phyloP scores from a whole-genome alignment of 2,329 filamentous ascomycete species.

The Erysiphe pisi region DNA sequence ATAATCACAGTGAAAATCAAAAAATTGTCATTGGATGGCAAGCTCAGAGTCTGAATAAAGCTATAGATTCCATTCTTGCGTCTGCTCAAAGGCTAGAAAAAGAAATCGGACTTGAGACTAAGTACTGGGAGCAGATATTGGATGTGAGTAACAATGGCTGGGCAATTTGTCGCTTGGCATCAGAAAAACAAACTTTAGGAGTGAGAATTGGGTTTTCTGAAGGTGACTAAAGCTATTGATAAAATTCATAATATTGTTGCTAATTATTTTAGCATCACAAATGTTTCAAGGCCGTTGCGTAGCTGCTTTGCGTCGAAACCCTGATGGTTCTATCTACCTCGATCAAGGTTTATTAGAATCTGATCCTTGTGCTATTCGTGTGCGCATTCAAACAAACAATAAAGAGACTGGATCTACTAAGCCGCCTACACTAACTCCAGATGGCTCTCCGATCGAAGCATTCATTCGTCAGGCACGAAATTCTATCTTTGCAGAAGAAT shows the following conservation, averaged over 20 bases:
- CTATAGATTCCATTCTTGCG: conserved; percentile 61
- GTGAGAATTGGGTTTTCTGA: conserved; percentile 87
- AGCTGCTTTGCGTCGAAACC: conserved; percentile 62
- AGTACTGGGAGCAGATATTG: conserved; percentile 81
- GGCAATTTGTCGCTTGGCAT: conserved; percentile 68
- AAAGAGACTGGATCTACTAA: conserved; percentile 48
- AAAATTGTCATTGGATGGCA: conserved; percentile 60
- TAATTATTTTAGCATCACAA: conserved; percentile 42
- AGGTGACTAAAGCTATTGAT: conserved; percentile 30
- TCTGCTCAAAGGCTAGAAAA: conserved; percentile 61
- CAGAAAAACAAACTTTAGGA: conserved; percentile 61
- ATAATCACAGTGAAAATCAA: conserved; percentile 47
- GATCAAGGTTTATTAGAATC: conserved; percentile 47
- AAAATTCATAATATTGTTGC: conserved; percentile 28
- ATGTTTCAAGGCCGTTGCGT: conserved; percentile 61
- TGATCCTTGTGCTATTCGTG: conserved; percentile 51
- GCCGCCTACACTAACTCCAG: conserved; percentile 45
- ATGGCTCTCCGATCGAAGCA: conserved; percentile 52
- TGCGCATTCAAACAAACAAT: conserved; percentile 52
- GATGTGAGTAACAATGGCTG: conserved; percentile 74
- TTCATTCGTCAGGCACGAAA: conserved; percentile 65
- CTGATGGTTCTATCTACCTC: conserved; percentile 63
- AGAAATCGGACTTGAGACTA: conserved; percentile 69
- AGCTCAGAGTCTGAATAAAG: conserved; percentile 62
- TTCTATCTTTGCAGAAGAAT: conserved; percentile 70